Evolutionary conservation across 768 basidiomycete species (phyloP).

Genomic region (Lactarius trivialis): DNA sequence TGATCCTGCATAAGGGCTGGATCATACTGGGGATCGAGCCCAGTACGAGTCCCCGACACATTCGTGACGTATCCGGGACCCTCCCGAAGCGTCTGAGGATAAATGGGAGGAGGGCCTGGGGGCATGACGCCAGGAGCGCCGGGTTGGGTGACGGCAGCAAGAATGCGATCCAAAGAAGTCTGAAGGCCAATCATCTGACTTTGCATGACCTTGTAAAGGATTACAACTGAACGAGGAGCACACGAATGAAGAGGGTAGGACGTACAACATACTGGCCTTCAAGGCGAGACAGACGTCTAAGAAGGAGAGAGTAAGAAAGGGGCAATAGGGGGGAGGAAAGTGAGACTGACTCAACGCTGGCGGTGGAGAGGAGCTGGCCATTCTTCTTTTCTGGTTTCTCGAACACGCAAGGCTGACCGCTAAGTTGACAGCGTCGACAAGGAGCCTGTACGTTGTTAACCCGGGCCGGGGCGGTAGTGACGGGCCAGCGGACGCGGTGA

Average conservation of each 20-base stretch:
- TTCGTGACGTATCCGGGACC: constrained; percentile 23
- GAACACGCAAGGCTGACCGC: constrained; percentile 75
- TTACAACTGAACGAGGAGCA: constrained; percentile 7
- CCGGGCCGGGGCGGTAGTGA: constrained; percentile 63
- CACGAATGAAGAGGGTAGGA: constrained; percentile 12
- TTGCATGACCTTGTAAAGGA: constrained; percentile 63
- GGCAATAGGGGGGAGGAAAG: constrained; percentile 24
- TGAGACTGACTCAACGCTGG: constrained; percentile 65
- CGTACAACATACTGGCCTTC: constrained; percentile 80
- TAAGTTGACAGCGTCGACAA: constrained; percentile 83
- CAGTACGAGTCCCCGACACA: constrained; percentile 24
- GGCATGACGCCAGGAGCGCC: constrained; percentile 29
- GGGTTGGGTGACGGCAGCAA: constrained; percentile 47
- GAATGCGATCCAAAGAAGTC: constrained; percentile 77
- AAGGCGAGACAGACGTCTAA: constrained; percentile 72
- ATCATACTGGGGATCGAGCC: constrained; percentile 28
- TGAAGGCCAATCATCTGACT: constrained; percentile 96
- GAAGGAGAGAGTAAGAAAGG: constrained; percentile 16
- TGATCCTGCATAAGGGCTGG: constrained; percentile 28
- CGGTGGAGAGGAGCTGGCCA: constrained; percentile 47
- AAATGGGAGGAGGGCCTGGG: constrained; percentile 19
- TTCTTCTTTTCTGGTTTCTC: constrained; percentile 91
- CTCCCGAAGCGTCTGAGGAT: constrained; percentile 22
- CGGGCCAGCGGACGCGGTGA: constrained; percentile 49
- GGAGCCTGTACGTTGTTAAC: constrained; percentile 51